Evolutionary conservation across 345 rosid genomes (phyloP).

Genomic region (Eutrema japonicum): DNA sequence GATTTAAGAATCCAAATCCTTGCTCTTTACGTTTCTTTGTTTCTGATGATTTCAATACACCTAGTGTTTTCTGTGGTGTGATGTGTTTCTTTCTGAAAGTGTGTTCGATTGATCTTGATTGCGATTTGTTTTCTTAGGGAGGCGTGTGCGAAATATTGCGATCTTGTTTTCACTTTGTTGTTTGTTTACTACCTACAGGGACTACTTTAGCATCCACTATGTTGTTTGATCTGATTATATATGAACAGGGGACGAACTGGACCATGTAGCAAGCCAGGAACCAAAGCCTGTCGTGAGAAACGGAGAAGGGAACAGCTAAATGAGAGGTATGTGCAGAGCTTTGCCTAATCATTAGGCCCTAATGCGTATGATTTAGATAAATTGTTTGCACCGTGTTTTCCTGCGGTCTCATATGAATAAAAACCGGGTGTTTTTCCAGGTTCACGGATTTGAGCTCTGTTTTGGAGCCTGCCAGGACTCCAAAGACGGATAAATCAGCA

Average conservation of each 20-base stretch:
- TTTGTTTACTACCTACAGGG: neutral
- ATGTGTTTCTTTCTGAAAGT: constrained; percentile 10
- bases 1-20: constrained; percentile 6
- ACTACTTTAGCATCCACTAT: neutral
- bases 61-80: neutral
- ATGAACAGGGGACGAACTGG: constrained; percentile 45
- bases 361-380: neutral
- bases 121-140: no score
- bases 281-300: constrained; percentile 89
- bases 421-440: constrained; percentile 46
- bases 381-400: neutral
- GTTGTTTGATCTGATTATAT: constrained; percentile 28
- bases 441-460: constrained; percentile 79
- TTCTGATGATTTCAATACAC: neutral
- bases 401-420: neutral
- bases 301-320: constrained; percentile 86
- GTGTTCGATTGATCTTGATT: no score
- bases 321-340: constrained; percentile 56
- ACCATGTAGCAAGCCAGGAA: constrained; percentile 47
- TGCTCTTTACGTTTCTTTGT: neutral
- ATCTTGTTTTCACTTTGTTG: constrained; percentile 1
- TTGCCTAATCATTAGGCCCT: neutral
- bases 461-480: constrained; percentile 78
- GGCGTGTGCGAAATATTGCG: no score
- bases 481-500: constrained; percentile 79